phyloP scores from a whole-genome alignment of 768 basidiomycete genomes.

The Tricholoma terreum region DNA sequence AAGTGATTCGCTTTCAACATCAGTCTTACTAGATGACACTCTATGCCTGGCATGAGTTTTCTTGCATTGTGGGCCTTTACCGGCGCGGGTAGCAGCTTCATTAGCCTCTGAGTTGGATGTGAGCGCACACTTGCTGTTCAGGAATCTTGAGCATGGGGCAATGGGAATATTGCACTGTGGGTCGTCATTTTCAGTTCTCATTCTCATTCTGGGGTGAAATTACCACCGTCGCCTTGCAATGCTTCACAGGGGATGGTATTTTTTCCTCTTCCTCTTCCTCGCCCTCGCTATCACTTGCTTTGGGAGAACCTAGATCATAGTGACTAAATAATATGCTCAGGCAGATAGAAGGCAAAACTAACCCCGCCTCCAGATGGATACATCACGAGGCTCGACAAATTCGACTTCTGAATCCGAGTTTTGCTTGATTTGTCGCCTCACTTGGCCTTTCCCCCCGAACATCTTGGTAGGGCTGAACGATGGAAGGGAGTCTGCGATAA shows the following conservation, averaged over 20 bases:
- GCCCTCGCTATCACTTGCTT: background rate
- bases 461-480: no score
- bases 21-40: no score
- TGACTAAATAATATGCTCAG: background rate
- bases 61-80: background rate
- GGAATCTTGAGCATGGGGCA: background rate
- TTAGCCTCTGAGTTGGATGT: background rate
- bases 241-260: background rate
- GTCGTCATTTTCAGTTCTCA: background rate
- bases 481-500: background rate
- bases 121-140: background rate
- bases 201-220: background rate
- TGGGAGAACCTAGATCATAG: background rate
- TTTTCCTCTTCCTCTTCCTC: background rate
- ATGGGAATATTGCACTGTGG: background rate
- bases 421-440: no score
- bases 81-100: background rate
- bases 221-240: background rate
- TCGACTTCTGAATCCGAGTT: background rate
- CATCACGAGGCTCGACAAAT: background rate
- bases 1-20: no score
- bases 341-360: background rate
- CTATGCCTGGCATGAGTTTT: background rate
- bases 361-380: background rate
- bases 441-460: no score